Evolutionary conservation across 768 basidiomycete species (phyloP), one percentile per base, ranked within the genome.

Genomic region (Russula sp.): DNA sequence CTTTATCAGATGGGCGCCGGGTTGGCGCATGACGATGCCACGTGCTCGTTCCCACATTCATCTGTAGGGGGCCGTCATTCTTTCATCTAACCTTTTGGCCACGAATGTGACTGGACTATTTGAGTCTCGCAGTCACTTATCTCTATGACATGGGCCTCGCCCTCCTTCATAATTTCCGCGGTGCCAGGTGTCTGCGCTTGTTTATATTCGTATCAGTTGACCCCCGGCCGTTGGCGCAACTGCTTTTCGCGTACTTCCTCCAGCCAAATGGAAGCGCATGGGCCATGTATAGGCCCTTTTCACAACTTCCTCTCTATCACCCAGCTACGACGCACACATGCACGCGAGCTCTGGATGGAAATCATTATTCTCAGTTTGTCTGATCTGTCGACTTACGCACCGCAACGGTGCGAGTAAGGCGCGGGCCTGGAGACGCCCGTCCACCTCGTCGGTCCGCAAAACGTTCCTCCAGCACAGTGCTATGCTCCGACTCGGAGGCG

Each of bases 121-220:
- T 54, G 18, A 48, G 22, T 57, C 62, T 62, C 42, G 34, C 55
- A 18, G 31, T 55, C 60, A 49, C 47, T 37, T 6, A 35, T 10
- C 31, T 59, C 31, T 59, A 35, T 55, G 27, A 55, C 39, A 49
- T 14, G 4, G 4, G 27, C 22, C 59, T 31, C 22, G 44, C 52
- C 22, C 34, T 20, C 47, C 53, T 61, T 32, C 35, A 58, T 59
- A 63, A 63, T 63, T 59, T 63, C 62, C 62, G 62, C 57, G 34
- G 10, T 22, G 50, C 50, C 34, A 22, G 2, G 32, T 16, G 50
- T 42, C 57, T 53, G 13, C 34, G 14, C 27, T 39, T 32, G 42
- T 61, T 47, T 44, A 16, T 60, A 18, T 45, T 55, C 45, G 42
- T 50, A 20, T 59, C 48, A 49, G 35, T 31, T 37, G 8, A 22